Evolutionary conservation across 176 grass and related monocot species (phyloP).

Genomic region (Juncus inflexus): DNA sequence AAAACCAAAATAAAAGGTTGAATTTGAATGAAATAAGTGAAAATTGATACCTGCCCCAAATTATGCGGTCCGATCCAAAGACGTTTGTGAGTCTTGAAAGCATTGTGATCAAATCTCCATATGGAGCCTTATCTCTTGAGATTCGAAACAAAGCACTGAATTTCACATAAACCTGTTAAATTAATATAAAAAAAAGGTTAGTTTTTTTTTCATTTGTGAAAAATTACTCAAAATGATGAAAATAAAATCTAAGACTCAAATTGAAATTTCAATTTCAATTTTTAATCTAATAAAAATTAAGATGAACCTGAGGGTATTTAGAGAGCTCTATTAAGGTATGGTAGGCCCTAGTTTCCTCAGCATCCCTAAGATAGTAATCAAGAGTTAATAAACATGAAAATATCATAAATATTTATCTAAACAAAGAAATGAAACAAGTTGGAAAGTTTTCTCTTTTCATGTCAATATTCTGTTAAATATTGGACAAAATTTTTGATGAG

Average conservation of each 20-base stretch:
- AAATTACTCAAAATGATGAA: neutral
- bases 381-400: no score
- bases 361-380: constrained; percentile 33
- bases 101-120: constrained; percentile 56
- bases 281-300: constrained; percentile 13
- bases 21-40: no score
- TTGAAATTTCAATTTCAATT: neutral
- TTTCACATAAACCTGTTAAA: constrained; percentile 72
- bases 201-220: neutral
- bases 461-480: no score
- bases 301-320: constrained; percentile 68
- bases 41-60: constrained; percentile 76
- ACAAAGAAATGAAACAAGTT: no score
- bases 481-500: no score
- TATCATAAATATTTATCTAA: no score
- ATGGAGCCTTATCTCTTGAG: constrained; percentile 66
- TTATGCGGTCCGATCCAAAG: constrained; percentile 64
- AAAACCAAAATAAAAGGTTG: no score
- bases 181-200: constrained; percentile 12
- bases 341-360: constrained; percentile 55
- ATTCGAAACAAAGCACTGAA: constrained; percentile 83
- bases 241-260: neutral
- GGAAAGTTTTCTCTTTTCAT: no score
- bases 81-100: constrained; percentile 50
- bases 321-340: constrained; percentile 58